A percentile compares a stretch with the other conserved stretches of the same genome.
Evolutionary conservation across 176 grass and related monocot genomes (phyloP).

Genomic region (Carex cristatella): DNA sequence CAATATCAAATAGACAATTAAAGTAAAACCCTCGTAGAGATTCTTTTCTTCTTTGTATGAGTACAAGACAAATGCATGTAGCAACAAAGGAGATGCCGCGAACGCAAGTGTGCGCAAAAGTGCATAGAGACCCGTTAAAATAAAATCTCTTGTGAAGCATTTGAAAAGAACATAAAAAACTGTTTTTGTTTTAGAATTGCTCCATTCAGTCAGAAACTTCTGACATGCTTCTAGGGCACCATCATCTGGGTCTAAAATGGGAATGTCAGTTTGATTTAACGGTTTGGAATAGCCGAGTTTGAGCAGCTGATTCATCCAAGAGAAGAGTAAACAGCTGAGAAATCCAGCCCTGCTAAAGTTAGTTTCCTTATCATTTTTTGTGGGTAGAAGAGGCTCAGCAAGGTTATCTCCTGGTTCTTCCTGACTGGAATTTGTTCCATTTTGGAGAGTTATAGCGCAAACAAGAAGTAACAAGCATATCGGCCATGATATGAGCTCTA

Average conservation of each 20-base stretch:
- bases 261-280: conserved; percentile 45
- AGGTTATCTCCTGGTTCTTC: conserved; percentile 1
- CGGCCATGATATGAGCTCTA: conserved; percentile 45
- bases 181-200: conserved; percentile 30
- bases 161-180: conserved; percentile 47
- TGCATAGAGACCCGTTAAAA: conserved; percentile 59
- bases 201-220: conserved; percentile 45
- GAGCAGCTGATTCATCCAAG: conserved; percentile 67
- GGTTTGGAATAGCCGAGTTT: conserved; percentile 55
- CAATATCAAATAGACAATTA: conserved; percentile 34
- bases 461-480: conserved; percentile 31
- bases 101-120: conserved; percentile 61
- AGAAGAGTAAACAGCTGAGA: conserved; percentile 47
- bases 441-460: conserved; percentile 21
- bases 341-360: conserved; percentile 42
- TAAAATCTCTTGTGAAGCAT: conserved; percentile 51
- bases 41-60: conserved; percentile 27
- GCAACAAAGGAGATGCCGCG: conserved; percentile 39
- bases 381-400: conserved; percentile 30
- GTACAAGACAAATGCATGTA: conserved; percentile 51
- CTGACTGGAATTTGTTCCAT: neutral
- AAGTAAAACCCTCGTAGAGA: conserved; percentile 20
- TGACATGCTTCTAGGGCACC: conserved; percentile 41
- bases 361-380: conserved; percentile 1
- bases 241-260: conserved; percentile 61